phyloP scores from a whole-genome alignment of 257 asterid genomes.

The Craterostigma plantagineum region DNA sequence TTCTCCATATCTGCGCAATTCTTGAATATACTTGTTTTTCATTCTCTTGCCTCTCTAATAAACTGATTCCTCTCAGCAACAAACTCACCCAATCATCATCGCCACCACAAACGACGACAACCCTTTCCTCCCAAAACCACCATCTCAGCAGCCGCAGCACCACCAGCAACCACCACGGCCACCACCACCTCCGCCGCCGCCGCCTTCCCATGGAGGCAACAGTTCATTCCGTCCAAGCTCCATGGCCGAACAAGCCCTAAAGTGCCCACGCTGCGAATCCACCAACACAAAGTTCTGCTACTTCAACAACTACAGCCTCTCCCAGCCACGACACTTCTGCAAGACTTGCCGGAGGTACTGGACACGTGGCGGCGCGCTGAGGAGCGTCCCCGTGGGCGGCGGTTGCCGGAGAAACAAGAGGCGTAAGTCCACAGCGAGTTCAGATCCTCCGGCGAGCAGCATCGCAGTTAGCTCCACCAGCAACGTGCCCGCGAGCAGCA shows the following conservation, averaged over 20 bases:
- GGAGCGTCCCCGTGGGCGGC: constrained; percentile 85
- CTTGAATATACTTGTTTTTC: constrained; percentile 27
- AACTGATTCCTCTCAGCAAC: constrained; percentile 25
- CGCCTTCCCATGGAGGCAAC: constrained; percentile 31
- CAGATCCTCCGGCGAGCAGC: constrained; percentile 51
- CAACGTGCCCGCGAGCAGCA: constrained; percentile 22
- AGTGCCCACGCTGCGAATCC: constrained; percentile 91
- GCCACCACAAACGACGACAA: constrained; percentile 39
- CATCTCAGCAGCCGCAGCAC: constrained; percentile 16
- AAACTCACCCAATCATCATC: constrained; percentile 21
- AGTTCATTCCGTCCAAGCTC: constrained; percentile 69
- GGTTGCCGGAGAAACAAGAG: constrained; percentile 76
- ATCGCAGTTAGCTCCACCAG: constrained; percentile 39
- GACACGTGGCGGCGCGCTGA: constrained; percentile 81
- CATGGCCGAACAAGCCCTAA: constrained; percentile 56
- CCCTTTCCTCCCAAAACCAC: no score
- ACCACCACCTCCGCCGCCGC: constrained; percentile 25
- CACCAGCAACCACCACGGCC: no score
- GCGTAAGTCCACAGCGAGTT: constrained; percentile 24
- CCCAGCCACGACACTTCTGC: constrained; percentile 93
- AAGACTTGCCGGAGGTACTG: constrained; percentile 82
- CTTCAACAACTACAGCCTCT: constrained; percentile 80
- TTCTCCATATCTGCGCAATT: constrained; percentile 18
- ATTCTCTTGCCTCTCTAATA: constrained; percentile 8
- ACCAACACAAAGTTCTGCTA: constrained; percentile 80